A percentile compares a stretch with the other conserved stretches of the same genome.
Conservation (phyloP, 495 filamentous ascomycete species). For the Hypoxylon fuscum region DNA sequence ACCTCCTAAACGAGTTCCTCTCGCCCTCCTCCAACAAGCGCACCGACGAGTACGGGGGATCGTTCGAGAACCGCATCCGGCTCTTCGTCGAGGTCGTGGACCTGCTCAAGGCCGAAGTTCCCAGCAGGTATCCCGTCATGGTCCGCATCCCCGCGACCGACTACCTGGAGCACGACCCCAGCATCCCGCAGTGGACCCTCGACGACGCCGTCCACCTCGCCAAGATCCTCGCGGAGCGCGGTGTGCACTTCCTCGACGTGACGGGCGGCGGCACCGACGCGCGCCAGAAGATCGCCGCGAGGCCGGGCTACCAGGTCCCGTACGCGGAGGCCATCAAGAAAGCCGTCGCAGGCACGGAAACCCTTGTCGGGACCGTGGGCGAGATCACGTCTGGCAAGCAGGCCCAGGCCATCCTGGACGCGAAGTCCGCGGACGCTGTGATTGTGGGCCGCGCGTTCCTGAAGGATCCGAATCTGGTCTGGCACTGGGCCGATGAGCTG, state of each 20-base stretch:
- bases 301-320: constrained; percentile 71
- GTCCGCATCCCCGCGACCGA: constrained; percentile 70
- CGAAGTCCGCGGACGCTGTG: constrained; percentile 66
- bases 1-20: constrained; percentile 74
- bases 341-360: constrained; percentile 63
- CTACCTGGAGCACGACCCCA: constrained; percentile 65
- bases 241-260: constrained; percentile 72
- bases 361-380: constrained; percentile 68
- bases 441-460: constrained; percentile 72
- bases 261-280: constrained; percentile 65
- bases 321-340: constrained; percentile 70
- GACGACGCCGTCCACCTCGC: constrained; percentile 67
- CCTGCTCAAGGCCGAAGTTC: constrained; percentile 59
- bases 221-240: constrained; percentile 58
- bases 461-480: constrained; percentile 74
- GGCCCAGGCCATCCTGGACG: constrained; percentile 59
- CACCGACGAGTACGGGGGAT: constrained; percentile 70
- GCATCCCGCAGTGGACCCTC: constrained; percentile 66
- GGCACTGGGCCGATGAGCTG: constrained; percentile 74
- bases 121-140: constrained; percentile 67
- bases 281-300: constrained; percentile 48
- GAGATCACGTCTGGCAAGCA: constrained; percentile 63
- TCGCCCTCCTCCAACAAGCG: constrained; percentile 67
- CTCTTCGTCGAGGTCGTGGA: constrained; percentile 62
- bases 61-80: constrained; percentile 63